Percentiles rank a stretch among this genome's conserved stretches.
phyloP scores from a whole-genome alignment of 768 basidiomycete species.

The Podaxis sp. region DNA sequence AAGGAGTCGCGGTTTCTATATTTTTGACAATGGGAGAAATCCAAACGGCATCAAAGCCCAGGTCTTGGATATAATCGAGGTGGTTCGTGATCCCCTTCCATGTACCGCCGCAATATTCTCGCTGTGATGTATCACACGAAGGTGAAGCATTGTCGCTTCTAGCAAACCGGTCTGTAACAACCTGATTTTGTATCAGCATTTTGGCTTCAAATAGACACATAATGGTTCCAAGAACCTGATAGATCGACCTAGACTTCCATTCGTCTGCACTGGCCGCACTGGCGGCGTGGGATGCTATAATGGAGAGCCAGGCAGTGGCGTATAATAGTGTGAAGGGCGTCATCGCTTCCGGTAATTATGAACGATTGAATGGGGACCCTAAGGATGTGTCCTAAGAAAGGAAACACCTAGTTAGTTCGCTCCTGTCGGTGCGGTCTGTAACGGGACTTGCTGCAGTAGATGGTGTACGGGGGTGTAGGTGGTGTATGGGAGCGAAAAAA shows the following conservation, averaged over 20 bases:
- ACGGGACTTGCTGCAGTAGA: background rate
- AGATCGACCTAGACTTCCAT: slow-evolving; percentile 26
- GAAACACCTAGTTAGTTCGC: background rate
- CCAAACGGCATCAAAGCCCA: slow-evolving; percentile 80
- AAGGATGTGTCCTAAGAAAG: background rate
- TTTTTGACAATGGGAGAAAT: slow-evolving; percentile 73
- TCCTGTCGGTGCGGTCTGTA: background rate
- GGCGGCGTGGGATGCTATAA: background rate
- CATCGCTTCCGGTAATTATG: background rate
- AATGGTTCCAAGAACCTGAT: slow-evolving; percentile 20
- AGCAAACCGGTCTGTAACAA: slow-evolving; percentile 71
- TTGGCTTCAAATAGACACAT: background rate
- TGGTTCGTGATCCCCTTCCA: slow-evolving; percentile 62
- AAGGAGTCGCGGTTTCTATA: slow-evolving; percentile 54
- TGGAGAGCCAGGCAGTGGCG: background rate
- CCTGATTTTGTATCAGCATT: slow-evolving; percentile 24
- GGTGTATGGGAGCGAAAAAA: background rate
- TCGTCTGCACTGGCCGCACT: slow-evolving; percentile 17
- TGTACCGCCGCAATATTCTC: slow-evolving; percentile 72
- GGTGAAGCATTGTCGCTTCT: slow-evolving; percentile 42
- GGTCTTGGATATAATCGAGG: slow-evolving; percentile 72
- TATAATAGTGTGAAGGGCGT: background rate
- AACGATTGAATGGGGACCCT: background rate
- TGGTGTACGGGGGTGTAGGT: background rate
- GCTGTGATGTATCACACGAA: slow-evolving; percentile 26